phyloP scores from a whole-genome alignment of 2,329 filamentous ascomycete genomes.

The Fusarium udum region DNA sequence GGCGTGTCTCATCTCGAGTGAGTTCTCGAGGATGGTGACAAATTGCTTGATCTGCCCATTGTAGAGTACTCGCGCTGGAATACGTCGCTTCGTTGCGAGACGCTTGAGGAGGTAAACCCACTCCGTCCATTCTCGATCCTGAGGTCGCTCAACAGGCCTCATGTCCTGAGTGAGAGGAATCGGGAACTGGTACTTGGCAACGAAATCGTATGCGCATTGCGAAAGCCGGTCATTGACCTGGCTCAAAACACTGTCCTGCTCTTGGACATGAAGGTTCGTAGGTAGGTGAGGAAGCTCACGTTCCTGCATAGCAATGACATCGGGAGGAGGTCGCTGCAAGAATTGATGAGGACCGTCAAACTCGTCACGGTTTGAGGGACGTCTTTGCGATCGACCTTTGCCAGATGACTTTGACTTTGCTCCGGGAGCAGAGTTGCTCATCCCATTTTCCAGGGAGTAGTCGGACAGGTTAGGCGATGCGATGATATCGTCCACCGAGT shows the following conservation, averaged over 20 bases:
- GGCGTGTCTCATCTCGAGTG: constrained; percentile 85
- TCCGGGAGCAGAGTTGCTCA: constrained; percentile 51
- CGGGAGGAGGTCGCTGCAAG: constrained; percentile 75
- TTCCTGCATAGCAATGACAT: constrained; percentile 79
- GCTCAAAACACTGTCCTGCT: constrained; percentile 83
- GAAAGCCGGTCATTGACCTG: constrained; percentile 87
- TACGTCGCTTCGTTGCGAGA: constrained; percentile 84
- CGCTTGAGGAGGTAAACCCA: constrained; percentile 90
- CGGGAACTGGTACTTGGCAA: constrained; percentile 90
- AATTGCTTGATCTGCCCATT: constrained; percentile 93
- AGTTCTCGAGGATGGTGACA: constrained; percentile 88
- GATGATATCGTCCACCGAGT: constrained; percentile 67
- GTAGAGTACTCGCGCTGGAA: constrained; percentile 84
- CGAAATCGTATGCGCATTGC: constrained; percentile 88
- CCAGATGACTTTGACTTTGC: constrained; percentile 57
- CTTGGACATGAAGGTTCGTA: constrained; percentile 82
- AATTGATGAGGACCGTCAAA: constrained; percentile 90
- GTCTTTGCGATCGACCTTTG: constrained; percentile 67
- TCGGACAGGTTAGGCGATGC: constrained; percentile 69
- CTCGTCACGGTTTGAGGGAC: constrained; percentile 84
- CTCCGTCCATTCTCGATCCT: constrained; percentile 88
- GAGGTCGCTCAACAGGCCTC: constrained; percentile 76
- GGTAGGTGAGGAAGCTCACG: constrained; percentile 83
- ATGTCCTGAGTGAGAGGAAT: constrained; percentile 86
- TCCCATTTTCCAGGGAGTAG: constrained; percentile 64